These are phyloP conservation scores for Hyphopichia burtonii DNA, from an alignment of 1,139 yeast genomes.

Conservation along the genomic window DNA sequence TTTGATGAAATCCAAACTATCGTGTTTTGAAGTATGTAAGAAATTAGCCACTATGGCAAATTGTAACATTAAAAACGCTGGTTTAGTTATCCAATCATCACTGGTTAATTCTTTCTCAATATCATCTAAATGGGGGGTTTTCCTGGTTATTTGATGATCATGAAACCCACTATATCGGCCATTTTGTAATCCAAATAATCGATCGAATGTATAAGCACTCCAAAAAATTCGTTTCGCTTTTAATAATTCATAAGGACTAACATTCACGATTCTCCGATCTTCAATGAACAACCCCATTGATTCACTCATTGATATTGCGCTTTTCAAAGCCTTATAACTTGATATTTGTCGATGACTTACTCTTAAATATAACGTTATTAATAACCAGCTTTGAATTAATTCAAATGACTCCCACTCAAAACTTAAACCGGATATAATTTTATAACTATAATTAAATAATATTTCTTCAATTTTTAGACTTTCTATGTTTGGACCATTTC, in stretches of 20 bases:
- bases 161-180: slow-evolving; percentile 49
- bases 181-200: slow-evolving; percentile 52
- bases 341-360: slow-evolving; percentile 59
- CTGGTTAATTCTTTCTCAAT: slow-evolving; percentile 25
- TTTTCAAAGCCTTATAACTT: slow-evolving; percentile 51
- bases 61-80: slow-evolving; percentile 49
- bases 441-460: slow-evolving; percentile 51
- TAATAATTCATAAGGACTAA: slow-evolving; percentile 44
- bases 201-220: slow-evolving; percentile 56
- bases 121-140: slow-evolving; percentile 33
- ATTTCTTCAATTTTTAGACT: slow-evolving; percentile 45
- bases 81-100: slow-evolving; percentile 56
- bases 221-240: slow-evolving; percentile 59
- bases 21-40: slow-evolving; percentile 29
- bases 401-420: slow-evolving; percentile 73
- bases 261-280: slow-evolving; percentile 14
- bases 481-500: slow-evolving; percentile 29
- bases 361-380: slow-evolving; percentile 54
- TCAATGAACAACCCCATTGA: slow-evolving; percentile 55
- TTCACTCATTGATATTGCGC: slow-evolving; percentile 53
- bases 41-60: slow-evolving; percentile 39
- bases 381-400: slow-evolving; percentile 61
- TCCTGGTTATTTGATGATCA: slow-evolving; percentile 31
- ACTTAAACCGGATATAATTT: slow-evolving; percentile 47
- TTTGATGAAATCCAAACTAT: slow-evolving; percentile 28